Base-by-base conservation (phyloP, 306 rosid species). In the Prosopis cineraria region DNA sequence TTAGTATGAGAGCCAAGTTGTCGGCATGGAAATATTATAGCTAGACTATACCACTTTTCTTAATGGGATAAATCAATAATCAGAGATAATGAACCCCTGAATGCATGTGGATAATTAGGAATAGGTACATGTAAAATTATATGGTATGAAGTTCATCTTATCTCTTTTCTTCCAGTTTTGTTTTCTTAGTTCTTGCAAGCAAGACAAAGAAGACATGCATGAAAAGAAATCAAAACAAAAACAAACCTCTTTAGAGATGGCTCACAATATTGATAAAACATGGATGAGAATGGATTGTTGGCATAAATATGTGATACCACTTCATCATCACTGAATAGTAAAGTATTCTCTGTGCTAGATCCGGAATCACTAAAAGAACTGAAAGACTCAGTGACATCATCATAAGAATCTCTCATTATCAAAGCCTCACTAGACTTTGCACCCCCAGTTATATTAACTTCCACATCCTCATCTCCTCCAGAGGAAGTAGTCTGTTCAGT, bases 321-420 rank as follows among this genome's bases (percentile, higher is more conserved):
- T 86, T 89, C 97, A 70, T 77, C 80, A n/a, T 79, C 94, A 73
- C 84, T 85, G 27, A 83, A 75, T 56, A 67, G 22, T 10, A 31
- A 68, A 62, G 69, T 86, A 65, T 84, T 80, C 75, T 89, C 90
- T 13, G 81, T 13, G 63, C 80, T 85, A 11, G 92, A 89, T 52
- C 76, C 77, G 29, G 98, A 87, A 76, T 86, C 82, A 22, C 85
- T 93, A 69, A 94, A 94, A 39, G 98, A 94, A 80, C 97, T 94
- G 4, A 91, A 94, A 80, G 59, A 40, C 79, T 88, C 92, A 20
- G 89, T 75, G 34, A 19, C 85, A 83, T 84, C 90, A 29, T 33
- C 77, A 55, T 79, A 16, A 48, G 78, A 83, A 79, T 62, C 81
- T 71, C 80, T 80, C 79, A 55, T 74, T 24, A 37, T 70, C 62